Conservation (phyloP, 495 filamentous ascomycete species). For the Aspergillus saccharolyticus region DNA sequence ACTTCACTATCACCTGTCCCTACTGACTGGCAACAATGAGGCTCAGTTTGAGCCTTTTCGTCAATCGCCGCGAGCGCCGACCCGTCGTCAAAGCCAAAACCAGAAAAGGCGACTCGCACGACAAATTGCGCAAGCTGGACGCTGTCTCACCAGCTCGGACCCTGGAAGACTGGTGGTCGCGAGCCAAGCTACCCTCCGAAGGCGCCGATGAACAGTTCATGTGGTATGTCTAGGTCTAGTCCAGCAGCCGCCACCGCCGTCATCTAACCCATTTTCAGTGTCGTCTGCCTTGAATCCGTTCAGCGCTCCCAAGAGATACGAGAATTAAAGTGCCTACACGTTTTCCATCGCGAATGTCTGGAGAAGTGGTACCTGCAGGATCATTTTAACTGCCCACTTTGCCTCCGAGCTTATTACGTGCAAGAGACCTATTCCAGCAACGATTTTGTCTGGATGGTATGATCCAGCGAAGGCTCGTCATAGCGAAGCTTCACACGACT, state of each 20-base stretch:
- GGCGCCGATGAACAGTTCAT: constrained; percentile 39
- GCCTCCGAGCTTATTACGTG: constrained; percentile 37
- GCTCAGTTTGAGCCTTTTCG: constrained; percentile 31
- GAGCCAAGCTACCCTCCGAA: constrained; percentile 33
- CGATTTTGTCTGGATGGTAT: constrained; percentile 43
- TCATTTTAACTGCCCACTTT: constrained; percentile 43
- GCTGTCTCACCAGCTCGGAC: constrained; percentile 36
- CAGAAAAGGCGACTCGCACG: constrained; percentile 24
- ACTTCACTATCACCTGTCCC: not conserved
- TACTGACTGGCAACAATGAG: not conserved
- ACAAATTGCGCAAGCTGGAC: constrained; percentile 37
- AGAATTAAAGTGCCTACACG: constrained; percentile 41
- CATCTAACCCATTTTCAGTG: constrained; percentile 20
- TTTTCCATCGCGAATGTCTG: constrained; percentile 44
- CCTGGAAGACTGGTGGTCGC: constrained; percentile 42
- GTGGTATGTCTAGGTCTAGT: constrained; percentile 27
- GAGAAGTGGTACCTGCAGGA: constrained; percentile 44
- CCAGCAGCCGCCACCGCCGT: not conserved
- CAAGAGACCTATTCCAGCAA: constrained; percentile 29
- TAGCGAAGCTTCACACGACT: not conserved
- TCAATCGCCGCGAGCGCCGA: constrained; percentile 34
- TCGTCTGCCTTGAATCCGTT: constrained; percentile 42
- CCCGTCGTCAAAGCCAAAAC: constrained; percentile 15
- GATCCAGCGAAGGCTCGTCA: constrained; percentile 12
- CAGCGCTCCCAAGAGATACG: constrained; percentile 36